phyloP scores from a whole-genome alignment of 2,329 filamentous ascomycete genomes.

The Fusarium sp. region DNA sequence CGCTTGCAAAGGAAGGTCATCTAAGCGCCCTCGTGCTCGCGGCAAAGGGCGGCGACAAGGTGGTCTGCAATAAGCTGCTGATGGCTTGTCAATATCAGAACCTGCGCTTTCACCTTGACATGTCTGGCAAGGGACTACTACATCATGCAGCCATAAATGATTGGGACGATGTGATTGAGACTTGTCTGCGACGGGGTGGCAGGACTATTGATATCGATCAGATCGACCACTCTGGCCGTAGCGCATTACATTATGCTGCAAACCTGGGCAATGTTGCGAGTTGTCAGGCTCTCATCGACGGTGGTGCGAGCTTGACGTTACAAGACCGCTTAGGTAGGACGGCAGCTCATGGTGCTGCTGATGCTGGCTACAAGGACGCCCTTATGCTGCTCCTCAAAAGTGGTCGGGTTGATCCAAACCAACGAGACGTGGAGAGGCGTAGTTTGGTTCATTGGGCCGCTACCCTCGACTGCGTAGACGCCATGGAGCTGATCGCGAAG shows the following conservation, averaged over 20 bases:
- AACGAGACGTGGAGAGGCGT: conserved; percentile 1
- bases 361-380: conserved; percentile 6
- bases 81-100: not conserved
- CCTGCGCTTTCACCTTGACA: not conserved
- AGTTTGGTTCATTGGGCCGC: conserved; percentile 7
- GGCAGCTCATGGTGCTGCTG: conserved; percentile 2
- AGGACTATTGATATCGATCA: not conserved
- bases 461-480: not conserved
- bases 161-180: conserved; percentile 5
- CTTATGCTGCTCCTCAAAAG: not conserved
- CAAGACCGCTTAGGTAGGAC: conserved; percentile 3
- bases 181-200: not conserved
- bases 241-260: conserved; percentile 6
- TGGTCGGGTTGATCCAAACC: not conserved
- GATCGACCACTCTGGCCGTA: conserved; percentile 1
- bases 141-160: conserved; percentile 3
- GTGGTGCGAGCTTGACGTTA: not conserved
- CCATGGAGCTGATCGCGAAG: not conserved
- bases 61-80: not conserved
- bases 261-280: not conserved
- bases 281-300: not conserved
- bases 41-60: conserved; percentile 4
- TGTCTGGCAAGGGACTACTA: not conserved
- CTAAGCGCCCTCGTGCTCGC: conserved; percentile 6
- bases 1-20: conserved; percentile 1